phyloP scores from a whole-genome alignment of 2,329 filamentous ascomycete species.

The Grosmannia serpens region DNA sequence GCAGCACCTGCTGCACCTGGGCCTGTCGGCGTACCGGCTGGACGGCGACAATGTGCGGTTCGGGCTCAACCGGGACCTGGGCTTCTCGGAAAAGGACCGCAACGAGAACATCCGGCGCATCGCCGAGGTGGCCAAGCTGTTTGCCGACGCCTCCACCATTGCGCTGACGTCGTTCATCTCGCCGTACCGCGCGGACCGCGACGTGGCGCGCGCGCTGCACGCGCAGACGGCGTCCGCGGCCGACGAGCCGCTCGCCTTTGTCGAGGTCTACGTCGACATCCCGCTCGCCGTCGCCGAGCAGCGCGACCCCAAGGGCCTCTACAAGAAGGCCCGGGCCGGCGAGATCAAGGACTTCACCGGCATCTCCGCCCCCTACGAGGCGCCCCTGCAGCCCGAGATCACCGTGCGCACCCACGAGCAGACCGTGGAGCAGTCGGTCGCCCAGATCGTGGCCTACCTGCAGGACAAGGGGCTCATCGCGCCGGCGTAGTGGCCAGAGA shows the following conservation, averaged over 20 bases:
- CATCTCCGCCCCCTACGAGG: slow-evolving; percentile 91
- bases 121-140: slow-evolving; percentile 89
- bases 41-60: slow-evolving; percentile 98
- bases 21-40: slow-evolving; percentile 76
- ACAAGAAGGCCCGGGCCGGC: slow-evolving; percentile 90
- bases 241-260: slow-evolving; percentile 68
- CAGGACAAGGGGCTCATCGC: slow-evolving; percentile 51
- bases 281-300: slow-evolving; percentile 85
- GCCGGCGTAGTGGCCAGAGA: background rate
- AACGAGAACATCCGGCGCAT: slow-evolving; percentile 98
- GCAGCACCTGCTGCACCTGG: slow-evolving; percentile 85
- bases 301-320: slow-evolving; percentile 92
- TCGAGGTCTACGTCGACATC: slow-evolving; percentile 90
- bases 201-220: slow-evolving; percentile 73
- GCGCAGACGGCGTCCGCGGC: slow-evolving; percentile 37
- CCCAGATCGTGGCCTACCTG: slow-evolving; percentile 71
- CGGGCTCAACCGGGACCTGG: slow-evolving; percentile 94
- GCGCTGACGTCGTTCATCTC: slow-evolving; percentile 96
- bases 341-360: slow-evolving; percentile 97
- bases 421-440: slow-evolving; percentile 79
- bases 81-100: slow-evolving; percentile 84
- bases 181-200: slow-evolving; percentile 78
- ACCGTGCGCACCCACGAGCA: slow-evolving; percentile 72
- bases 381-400: slow-evolving; percentile 74
- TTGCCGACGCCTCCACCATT: slow-evolving; percentile 79